Evolutionary conservation across 129 eudicot species (phyloP), one percentile per base, ranked within the genome.

Genomic region (Ambrosia artemisiifolia): DNA sequence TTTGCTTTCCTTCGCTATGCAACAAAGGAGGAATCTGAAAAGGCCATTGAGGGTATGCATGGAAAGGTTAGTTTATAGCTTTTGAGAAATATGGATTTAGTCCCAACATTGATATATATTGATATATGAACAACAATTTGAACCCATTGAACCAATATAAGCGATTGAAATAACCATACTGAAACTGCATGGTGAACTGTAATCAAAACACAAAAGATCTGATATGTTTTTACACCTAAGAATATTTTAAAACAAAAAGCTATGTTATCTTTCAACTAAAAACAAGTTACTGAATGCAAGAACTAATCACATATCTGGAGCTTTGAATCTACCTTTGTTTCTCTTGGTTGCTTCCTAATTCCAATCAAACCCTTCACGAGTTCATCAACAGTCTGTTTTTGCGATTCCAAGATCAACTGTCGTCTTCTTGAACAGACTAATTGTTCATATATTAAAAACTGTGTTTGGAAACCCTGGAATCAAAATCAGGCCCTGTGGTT

Each of bases 1-100:
- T 94, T 90, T 75, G 98, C 98, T 28, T 94, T 94, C 78, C 77
- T 94, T 56, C 82, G 84, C 18, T 94, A 90, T 77, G 88, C 90
- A 69, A 87, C 96, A 17, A 88, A 85, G 71, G 98, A 90, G 73
- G 96, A 90, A 74, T 87, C 96, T 56, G 83, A 83, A 59, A 87
- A 84, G 78, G 98, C 98, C 68, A 90, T 94, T 32, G 95, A 87
- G 81, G 98, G 96, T 67, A 94, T 94, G 96, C 98, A 94, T 84
- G 98, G 98, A 47, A 90, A 93, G 98, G 96, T 93, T 72, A 66
- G 83, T 68, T 64, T 16, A 44, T 44, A 11, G 14, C 16, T 38
- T 57, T 28, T 57, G 35, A 57, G n/a, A 24, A 57, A 24, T 12
- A 11, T 4, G 1, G n/a, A 11, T 57, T 24, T 57, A 1, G 63